These are phyloP conservation scores for Penicillium sp. DNA, from an alignment of 2,329 filamentous ascomycete genomes.

Conservation along the genomic window DNA sequence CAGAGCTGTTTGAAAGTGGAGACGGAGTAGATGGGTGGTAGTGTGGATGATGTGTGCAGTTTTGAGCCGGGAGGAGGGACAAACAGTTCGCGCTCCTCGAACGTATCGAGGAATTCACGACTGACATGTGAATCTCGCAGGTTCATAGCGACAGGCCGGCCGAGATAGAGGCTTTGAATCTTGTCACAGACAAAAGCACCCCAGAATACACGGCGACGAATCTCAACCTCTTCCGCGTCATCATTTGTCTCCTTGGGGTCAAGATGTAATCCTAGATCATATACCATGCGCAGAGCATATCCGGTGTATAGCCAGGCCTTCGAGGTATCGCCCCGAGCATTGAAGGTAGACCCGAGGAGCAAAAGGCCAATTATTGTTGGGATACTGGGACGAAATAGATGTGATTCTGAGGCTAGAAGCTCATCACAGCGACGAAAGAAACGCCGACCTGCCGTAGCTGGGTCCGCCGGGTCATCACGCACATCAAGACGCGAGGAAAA, in stretches of 20 bases:
- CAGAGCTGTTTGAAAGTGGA: not conserved
- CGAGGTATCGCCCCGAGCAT: slow-evolving; percentile 24
- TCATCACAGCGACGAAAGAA: slow-evolving; percentile 43
- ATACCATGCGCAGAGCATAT: slow-evolving; percentile 44
- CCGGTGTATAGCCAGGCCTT: slow-evolving; percentile 45
- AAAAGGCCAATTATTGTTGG: slow-evolving; percentile 40
- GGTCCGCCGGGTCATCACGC: slow-evolving; percentile 34
- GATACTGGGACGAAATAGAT: slow-evolving; percentile 21
- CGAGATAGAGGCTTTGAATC: slow-evolving; percentile 56
- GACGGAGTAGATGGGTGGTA: not conserved
- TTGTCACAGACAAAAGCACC: slow-evolving; percentile 48
- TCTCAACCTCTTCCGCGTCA: slow-evolving; percentile 29
- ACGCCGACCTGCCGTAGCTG: slow-evolving; percentile 35
- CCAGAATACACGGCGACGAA: slow-evolving; percentile 36
- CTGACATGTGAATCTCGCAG: slow-evolving; percentile 36
- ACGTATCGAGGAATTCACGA: slow-evolving; percentile 33
- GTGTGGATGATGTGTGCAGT: not conserved
- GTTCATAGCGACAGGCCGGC: slow-evolving; percentile 45
- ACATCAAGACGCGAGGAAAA: slow-evolving; percentile 42
- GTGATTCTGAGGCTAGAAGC: slow-evolving; percentile 17
- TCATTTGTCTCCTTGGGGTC: slow-evolving; percentile 30
- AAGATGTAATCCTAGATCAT: slow-evolving; percentile 43
- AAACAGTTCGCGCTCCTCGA: slow-evolving; percentile 37
- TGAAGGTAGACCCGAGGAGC: slow-evolving; percentile 24
- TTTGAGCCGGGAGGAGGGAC: not conserved